Evolutionary conservation across 139 green algal genomes (phyloP).

Genomic region (Chlamydomonas sphaeroides): DNA sequence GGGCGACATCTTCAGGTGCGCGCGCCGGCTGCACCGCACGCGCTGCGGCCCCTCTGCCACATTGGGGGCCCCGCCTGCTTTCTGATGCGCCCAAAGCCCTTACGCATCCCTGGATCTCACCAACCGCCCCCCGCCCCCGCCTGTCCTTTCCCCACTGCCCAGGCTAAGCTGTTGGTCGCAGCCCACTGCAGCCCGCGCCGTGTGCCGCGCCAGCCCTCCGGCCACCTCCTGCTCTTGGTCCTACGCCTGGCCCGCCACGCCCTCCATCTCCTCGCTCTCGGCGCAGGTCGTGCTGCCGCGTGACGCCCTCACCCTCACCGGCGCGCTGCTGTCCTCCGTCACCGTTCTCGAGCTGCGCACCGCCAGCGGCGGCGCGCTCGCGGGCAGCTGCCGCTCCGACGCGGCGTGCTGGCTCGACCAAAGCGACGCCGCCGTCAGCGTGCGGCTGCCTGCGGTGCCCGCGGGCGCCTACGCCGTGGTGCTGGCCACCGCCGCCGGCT

Average conservation of each 20-base stretch:
- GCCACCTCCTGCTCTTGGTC: background rate
- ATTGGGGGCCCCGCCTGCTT: too few relatives aligned
- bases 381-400: too few relatives aligned
- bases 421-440: too few relatives aligned
- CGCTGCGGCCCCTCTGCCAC: too few relatives aligned
- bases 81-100: too few relatives aligned
- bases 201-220: background rate
- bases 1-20: too few relatives aligned
- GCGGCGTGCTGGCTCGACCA: too few relatives aligned
- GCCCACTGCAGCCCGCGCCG: background rate
- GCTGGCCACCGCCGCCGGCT: background rate
- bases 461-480: background rate
- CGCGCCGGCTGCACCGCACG: too few relatives aligned
- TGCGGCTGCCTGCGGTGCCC: too few relatives aligned
- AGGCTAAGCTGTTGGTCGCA: background rate
- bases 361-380: background rate
- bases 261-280: background rate
- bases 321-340: background rate
- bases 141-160: too few relatives aligned
- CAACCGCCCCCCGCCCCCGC: background rate
- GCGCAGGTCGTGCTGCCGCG: background rate
- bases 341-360: background rate
- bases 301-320: background rate
- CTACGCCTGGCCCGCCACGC: background rate
- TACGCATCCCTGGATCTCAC: background rate